These are phyloP conservation scores for Xylaria sp. DNA, from an alignment of 2,329 filamentous ascomycete species.

Conservation along the genomic window DNA sequence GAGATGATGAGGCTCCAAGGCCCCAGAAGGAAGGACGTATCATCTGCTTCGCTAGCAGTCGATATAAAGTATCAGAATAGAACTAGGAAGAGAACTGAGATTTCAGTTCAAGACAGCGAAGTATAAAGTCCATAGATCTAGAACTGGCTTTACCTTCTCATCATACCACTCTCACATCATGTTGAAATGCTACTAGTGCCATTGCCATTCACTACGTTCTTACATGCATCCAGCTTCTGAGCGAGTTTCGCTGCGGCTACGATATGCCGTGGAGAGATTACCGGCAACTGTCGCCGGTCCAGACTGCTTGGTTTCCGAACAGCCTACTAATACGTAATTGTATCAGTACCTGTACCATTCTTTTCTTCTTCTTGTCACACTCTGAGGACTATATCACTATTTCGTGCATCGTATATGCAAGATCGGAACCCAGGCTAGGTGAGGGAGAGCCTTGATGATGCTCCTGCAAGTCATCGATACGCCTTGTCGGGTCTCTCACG, in stretches of 20 bases:
- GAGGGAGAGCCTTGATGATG: background rate
- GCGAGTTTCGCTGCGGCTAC: background rate
- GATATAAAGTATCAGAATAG: background rate
- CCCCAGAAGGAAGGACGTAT: background rate
- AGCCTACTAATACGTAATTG: background rate
- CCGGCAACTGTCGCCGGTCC: constrained; percentile 6
- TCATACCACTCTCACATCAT: constrained; percentile 19
- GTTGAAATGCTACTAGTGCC: background rate
- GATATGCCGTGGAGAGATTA: background rate
- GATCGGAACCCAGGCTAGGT: background rate
- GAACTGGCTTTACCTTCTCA: background rate
- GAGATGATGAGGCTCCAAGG: background rate
- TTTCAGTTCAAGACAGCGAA: background rate
- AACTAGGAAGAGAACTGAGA: background rate
- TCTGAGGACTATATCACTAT: background rate
- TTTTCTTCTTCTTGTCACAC: constrained; percentile 1
- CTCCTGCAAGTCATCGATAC: background rate
- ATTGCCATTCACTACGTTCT: background rate
- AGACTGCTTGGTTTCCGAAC: constrained; percentile 8
- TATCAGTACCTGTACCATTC: too few relatives aligned
- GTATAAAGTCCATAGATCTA: background rate
- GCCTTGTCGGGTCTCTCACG: background rate
- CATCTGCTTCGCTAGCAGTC: background rate
- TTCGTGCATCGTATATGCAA: background rate
- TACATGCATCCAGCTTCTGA: constrained; percentile 12